Evolutionary conservation across 1,284 basidiomycete species (phyloP), one percentile per base, ranked within the genome.

Genomic region (Fomitopsis betulina): DNA sequence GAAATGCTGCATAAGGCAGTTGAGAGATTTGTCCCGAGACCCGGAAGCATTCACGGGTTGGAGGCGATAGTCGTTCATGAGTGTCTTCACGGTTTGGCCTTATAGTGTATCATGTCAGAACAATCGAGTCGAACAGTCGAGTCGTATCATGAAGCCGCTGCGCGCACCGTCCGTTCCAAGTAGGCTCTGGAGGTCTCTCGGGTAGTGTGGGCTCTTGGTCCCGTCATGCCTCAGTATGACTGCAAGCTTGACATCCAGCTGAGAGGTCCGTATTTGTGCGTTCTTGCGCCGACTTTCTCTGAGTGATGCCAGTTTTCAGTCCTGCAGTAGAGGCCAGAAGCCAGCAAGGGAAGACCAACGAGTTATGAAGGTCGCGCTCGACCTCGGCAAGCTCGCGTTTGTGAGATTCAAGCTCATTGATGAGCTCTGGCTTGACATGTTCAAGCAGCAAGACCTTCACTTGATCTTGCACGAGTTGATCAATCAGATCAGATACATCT

Each of bases 261-360:
- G 75, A 37, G 70, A 71, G 9, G 73, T 72, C 39, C 77, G 72
- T 17, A 85, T 66, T 5, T 72, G 68, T 10, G 76, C 75, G 63
- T 86, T 86, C 8, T 74, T 71, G 8, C 81, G 77, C 13, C 80
- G 76, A 58, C 78, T 82, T 64, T 84, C 82, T 15, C 83, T 85
- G 63, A 30, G 27, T 30, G 27, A 30, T 8, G 3, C 35, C 13
- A 2, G 2, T 23, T 17, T 30, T 15, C 6, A 21, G 21, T n/a
- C 19, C 15, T 8, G 6, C 17, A 21, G 39, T 5, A 15, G 19
- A n/a, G n/a, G n/a, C n/a, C 7, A 42, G 9, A 38, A 38, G 37
- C n/a, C n/a, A n/a, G n/a, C n/a, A n/a, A n/a, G n/a, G n/a, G n/a
- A 19, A 10, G 7, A 75, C 79, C 61, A 58, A 85, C 83, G 81